Conservation (phyloP, 192 early-diverging fungal species). For the Lobosporangium transversale region DNA sequence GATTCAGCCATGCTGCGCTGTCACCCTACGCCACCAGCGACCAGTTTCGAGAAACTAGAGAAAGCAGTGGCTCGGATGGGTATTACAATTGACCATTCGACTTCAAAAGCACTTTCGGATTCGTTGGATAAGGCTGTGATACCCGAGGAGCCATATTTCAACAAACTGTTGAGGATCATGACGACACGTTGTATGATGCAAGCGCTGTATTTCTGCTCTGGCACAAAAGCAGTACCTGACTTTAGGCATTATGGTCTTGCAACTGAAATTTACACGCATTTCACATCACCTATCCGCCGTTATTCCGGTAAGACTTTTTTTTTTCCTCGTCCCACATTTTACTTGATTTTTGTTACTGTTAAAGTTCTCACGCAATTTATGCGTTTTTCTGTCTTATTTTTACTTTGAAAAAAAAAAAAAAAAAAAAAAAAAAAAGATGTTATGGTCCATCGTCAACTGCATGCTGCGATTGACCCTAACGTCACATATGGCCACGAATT, state of each 20-base stretch:
- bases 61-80: slow-evolving; percentile 70
- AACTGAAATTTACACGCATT: slow-evolving; percentile 95
- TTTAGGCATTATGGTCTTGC: slow-evolving; percentile 96
- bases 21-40: slow-evolving; percentile 64
- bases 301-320: slow-evolving; percentile 73
- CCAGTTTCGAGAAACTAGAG: slow-evolving; percentile 63
- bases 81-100: slow-evolving; percentile 69
- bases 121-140: slow-evolving; percentile 89
- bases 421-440: slow-evolving; percentile 70
- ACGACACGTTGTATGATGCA: slow-evolving; percentile 97
- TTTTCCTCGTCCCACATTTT: background rate
- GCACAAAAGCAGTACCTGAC: slow-evolving; percentile 66
- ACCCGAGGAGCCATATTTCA: slow-evolving; percentile 92
- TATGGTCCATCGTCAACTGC: slow-evolving; percentile 90
- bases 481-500: slow-evolving; percentile 74
- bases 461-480: slow-evolving; percentile 59
- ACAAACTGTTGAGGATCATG: slow-evolving; percentile 94
- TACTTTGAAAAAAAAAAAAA: too few relatives aligned
- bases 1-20: slow-evolving; percentile 83
- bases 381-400: too few relatives aligned
- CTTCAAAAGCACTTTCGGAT: slow-evolving; percentile 84
- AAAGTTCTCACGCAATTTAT: too few relatives aligned
- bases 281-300: slow-evolving; percentile 99
- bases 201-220: slow-evolving; percentile 96
- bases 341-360: background rate